phyloP scores from a whole-genome alignment of 202 grass and related monocot species.

The Saccharum hybrid region DNA sequence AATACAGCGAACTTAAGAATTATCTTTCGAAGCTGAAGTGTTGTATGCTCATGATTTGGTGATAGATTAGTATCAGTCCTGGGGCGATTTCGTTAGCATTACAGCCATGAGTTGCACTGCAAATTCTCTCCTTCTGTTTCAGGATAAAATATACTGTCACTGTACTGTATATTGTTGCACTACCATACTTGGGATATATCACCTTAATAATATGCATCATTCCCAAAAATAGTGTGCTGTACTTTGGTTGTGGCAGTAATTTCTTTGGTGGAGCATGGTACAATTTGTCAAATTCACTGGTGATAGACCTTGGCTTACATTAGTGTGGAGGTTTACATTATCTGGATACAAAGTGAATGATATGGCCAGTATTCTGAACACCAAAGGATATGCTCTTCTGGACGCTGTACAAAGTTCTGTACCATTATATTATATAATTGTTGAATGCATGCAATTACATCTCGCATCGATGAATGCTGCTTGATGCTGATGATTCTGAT shows the following conservation, averaged over 20 bases:
- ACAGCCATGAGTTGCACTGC: not conserved
- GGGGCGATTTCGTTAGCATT: not conserved
- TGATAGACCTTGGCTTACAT: not conserved
- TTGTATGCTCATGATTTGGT: not conserved
- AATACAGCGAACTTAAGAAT: not conserved
- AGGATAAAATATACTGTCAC: not conserved
- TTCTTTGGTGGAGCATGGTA: not conserved
- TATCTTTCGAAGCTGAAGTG: not conserved
- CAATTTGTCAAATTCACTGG: not conserved
- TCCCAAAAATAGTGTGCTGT: not conserved
- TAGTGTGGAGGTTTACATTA: not conserved
- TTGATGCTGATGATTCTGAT: conserved; percentile 15
- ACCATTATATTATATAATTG: not conserved
- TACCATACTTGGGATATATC: not conserved
- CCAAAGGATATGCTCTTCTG: not conserved
- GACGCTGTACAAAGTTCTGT: not conserved
- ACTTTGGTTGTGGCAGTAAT: not conserved
- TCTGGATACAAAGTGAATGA: not conserved
- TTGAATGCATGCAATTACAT: not conserved
- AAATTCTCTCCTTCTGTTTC: not conserved
- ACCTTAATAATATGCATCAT: not conserved
- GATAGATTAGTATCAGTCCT: not conserved
- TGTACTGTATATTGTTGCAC: not conserved
- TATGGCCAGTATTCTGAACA: not conserved
- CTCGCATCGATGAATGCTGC: not conserved